Evolutionary conservation across 73 alveolate species (phyloP).

Genomic region (Paramecium biaurelia): DNA sequence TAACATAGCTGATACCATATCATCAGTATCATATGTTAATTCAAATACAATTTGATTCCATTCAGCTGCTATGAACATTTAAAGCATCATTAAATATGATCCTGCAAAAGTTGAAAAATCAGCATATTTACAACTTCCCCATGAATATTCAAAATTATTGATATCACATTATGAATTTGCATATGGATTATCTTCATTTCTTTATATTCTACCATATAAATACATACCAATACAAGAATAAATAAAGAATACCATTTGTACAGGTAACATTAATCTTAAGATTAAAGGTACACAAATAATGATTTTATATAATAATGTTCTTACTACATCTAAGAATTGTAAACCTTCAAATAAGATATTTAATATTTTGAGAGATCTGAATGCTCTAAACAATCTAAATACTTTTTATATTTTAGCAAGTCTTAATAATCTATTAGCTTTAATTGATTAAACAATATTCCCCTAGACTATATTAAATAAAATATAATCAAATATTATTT

Average conservation of each 20-base stretch:
- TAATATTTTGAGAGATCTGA: slow-evolving; percentile 42
- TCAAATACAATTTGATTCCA: slow-evolving; percentile 22
- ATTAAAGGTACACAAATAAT: slow-evolving; percentile 50
- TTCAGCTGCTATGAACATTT: slow-evolving; percentile 37
- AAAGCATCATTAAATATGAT: slow-evolving; percentile 22
- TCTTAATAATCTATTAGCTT: slow-evolving; percentile 53
- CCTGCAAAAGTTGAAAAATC: slow-evolving; percentile 45
- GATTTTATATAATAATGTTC: slow-evolving; percentile 46
- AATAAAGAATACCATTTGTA: slow-evolving; percentile 21
- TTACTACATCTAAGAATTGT: neutral
- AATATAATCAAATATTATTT: slow-evolving; percentile 32
- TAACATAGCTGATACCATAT: neutral
- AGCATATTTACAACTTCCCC: slow-evolving; percentile 30
- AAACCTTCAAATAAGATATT: slow-evolving; percentile 32
- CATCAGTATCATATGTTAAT: neutral
- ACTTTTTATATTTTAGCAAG: slow-evolving; percentile 56
- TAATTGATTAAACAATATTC: neutral
- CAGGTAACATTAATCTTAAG: slow-evolving; percentile 21
- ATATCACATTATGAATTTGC: neutral
- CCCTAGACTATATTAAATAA: neutral
- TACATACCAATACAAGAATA: slow-evolving; percentile 43
- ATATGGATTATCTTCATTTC: slow-evolving; percentile 5
- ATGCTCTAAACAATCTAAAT: slow-evolving; percentile 58
- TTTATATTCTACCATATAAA: neutral
- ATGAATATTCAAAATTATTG: neutral